Evolutionary conservation across 495 filamentous ascomycete genomes (phyloP), one percentile per base, ranked within the genome.

Genomic region (Articulospora tetracladia): DNA sequence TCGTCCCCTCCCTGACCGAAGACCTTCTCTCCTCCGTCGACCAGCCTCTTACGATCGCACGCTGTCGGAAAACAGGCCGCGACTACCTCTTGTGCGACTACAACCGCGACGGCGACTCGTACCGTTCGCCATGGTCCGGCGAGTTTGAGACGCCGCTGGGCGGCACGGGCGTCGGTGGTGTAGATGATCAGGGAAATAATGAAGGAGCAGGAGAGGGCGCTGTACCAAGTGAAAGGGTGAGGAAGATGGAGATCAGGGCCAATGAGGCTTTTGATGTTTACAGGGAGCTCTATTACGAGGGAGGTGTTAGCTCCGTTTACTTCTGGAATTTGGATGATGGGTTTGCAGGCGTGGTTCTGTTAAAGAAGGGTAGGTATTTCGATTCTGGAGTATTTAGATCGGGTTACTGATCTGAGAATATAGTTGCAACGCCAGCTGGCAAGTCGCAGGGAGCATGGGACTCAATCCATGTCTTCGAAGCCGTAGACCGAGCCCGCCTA

Each of bases 71-170:
- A 73, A 91, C 90, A 57, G 91, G 89, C 62, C 89, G 93, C 55
- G 94, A 98, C 77, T 99, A 97, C 77, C 85, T 99, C 41, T 90
- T 97, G 62, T 99, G 94, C 79, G 94, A 99, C 81, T 99, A 98
- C 80, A 99, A 99, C 81, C 92, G 94, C 54, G 94, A 99, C 75
- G 95, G 95, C 54, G 94, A 97, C 74, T 92, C 87, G 76, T 96
- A 96, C 80, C 89, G 94, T 30, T 94, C 90, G 62, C 94, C 94
- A 30, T 99, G 94, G 94, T 93, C 87, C 77, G 97, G 97, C 74
- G 91, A 97, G 74, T 99, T 98, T 70, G 92, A 97, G 68, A 94
- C 93, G 1, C 87, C 88, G 20, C 79, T 93, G 23, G 70, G 70
- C 20, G 73, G 75, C 19, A 64, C 67, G 10, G 85, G 86, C n/a